Evolutionary conservation across 2,329 filamentous ascomycete genomes (phyloP).

Genomic region (Fusarium newnesense): DNA sequence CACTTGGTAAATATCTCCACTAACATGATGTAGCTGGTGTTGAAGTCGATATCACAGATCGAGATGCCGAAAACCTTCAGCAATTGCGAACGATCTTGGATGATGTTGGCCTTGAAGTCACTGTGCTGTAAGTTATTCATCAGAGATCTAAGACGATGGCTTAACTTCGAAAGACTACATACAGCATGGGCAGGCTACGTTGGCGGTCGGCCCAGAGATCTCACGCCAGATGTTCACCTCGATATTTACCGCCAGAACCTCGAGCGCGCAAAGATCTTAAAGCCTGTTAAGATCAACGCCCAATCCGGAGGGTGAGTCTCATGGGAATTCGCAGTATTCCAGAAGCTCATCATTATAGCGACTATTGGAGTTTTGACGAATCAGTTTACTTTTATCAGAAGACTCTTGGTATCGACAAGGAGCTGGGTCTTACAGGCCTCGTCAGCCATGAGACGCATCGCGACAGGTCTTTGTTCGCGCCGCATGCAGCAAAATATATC

Average conservation of each 20-base stretch:
- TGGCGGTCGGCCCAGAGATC: rapidly evolving
- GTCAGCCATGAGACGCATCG: background rate
- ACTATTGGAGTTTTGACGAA: background rate
- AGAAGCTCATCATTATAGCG: too few species aligned
- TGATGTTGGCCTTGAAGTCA: background rate
- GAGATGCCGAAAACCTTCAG: rapidly evolving
- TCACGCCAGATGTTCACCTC: rapidly evolving
- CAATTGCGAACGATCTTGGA: background rate
- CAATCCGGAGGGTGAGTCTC: background rate
- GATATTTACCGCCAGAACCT: background rate
- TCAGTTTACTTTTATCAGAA: background rate
- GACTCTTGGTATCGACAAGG: background rate
- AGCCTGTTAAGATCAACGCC: background rate
- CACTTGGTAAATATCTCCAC: too few species aligned
- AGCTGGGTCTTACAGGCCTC: background rate
- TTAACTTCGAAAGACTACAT: rapidly evolving
- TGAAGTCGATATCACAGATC: background rate
- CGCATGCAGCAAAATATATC: background rate
- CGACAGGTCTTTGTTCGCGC: background rate
- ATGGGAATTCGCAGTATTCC: too few species aligned
- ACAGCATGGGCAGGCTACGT: background rate
- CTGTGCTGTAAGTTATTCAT: background rate
- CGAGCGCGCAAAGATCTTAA: background rate
- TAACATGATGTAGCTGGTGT: background rate
- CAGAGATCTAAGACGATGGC: rapidly evolving